Evolutionary conservation across 2,329 filamentous ascomycete genomes (phyloP), one percentile per base, ranked within the genome.

Genomic region (Elsinoe arachidis): DNA sequence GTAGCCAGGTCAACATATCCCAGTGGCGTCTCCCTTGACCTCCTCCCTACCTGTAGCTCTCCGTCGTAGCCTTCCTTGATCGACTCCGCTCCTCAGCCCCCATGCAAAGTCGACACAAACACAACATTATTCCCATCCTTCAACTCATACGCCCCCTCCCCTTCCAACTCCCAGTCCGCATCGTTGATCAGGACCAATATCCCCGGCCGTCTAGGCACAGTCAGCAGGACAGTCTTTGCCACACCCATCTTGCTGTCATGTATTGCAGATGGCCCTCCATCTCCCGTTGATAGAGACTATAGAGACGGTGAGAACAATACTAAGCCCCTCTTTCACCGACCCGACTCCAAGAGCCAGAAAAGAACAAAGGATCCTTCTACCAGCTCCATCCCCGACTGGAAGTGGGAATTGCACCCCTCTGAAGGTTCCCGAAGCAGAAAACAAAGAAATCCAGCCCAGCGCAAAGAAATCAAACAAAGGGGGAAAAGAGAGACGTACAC

Each of bases 131-230:
- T 93, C 59, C 84, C 81, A 61, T 78, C 73, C 73, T 92, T 84
- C 58, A 99, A 74, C 72, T 90, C 85, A 69, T 97, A 97, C 63
- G 84, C 80, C 69, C 93, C 90, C 73, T 97, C 92, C 15, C 91
- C 93, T 73, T 97, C 93, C 11, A 99, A 81, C 72, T 97, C 93
- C 93, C 93, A 99, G 71, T 99, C 93, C 23, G 90, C 89, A 66
- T 99, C 93, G 69, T 99, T 99, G 72, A 99, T 95, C 58, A 99
- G 79, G 26, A 96, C 92, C 43, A 99, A 81, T 70, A 99, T 96
- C 2, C 93, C 93, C 4, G 93, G 93, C 55, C 93, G 90, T 60
- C 92, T 97, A 58, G 23, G 68, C n/a, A 46, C 23, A 44, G 53
- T 46, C 23, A 55, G 37, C 53, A 44, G 15, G 17, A 44, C 21